These are phyloP conservation scores for Stephania japonica DNA, from an alignment of 164 flowering plant genomes.

Conservation along the genomic window DNA sequence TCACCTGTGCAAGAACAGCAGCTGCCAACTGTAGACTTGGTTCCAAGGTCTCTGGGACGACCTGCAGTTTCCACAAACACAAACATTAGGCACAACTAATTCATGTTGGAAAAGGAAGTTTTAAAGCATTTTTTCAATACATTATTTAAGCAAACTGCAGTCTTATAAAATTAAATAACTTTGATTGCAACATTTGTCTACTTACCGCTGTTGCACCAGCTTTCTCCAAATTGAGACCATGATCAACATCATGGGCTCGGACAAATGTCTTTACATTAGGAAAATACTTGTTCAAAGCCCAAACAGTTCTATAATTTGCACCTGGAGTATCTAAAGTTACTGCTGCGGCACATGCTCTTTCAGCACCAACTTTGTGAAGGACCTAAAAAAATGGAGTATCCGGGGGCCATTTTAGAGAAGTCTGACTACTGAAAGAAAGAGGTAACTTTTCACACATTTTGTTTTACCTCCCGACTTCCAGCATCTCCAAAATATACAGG, in stretches of 20 bases:
- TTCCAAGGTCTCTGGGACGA: constrained; percentile 97
- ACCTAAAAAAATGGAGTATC: constrained; percentile 40
- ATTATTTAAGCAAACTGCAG: background rate
- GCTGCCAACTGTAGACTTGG: constrained; percentile 99
- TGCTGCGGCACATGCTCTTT: constrained; percentile 99
- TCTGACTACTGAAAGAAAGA: background rate
- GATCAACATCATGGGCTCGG: constrained; percentile 99
- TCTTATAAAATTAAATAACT: background rate
- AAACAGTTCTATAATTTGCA: constrained; percentile 97
- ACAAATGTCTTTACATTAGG: constrained; percentile 99
- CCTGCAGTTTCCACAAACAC: constrained; percentile 38
- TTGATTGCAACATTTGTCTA: constrained; percentile 6
- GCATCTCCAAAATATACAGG: constrained; percentile 99
- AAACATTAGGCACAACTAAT: background rate
- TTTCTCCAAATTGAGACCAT: constrained; percentile 96
- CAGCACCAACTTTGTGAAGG: constrained; percentile 96
- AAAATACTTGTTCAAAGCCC: constrained; percentile 97
- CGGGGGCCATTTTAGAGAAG: constrained; percentile 17
- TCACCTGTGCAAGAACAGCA: constrained; percentile 99
- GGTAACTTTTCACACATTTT: background rate
- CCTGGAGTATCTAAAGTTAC: constrained; percentile 93
- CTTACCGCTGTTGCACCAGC: constrained; percentile 99
- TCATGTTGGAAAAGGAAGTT: background rate
- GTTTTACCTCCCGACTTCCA: constrained; percentile 94
- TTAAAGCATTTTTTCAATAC: no score